phyloP scores from a whole-genome alignment of 2,329 filamentous ascomycete genomes.

The Botryotinia narcissicola region DNA sequence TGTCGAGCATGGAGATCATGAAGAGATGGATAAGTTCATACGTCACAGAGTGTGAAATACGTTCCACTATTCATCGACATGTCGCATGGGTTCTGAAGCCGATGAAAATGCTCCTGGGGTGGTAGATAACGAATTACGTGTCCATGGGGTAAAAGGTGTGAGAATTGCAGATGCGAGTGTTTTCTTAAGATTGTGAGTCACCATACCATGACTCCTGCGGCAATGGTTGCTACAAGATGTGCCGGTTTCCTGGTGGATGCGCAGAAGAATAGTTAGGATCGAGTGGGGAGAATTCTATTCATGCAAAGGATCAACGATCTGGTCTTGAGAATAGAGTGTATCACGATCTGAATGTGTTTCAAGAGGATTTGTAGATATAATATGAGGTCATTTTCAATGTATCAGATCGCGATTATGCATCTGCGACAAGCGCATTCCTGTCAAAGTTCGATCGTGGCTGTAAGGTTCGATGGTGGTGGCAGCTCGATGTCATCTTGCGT shows the following conservation, averaged over 20 bases:
- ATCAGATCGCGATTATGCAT: background rate
- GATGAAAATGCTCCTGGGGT: constrained; percentile 23
- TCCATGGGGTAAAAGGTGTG: constrained; percentile 32
- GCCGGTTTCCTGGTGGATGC: constrained; percentile 1
- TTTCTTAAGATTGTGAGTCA: constrained; percentile 29
- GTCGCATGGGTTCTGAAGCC: background rate
- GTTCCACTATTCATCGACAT: background rate
- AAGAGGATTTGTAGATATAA: background rate
- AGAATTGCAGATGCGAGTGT: constrained; percentile 33
- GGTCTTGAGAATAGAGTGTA: background rate
- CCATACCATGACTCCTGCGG: constrained; percentile 30
- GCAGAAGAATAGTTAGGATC: background rate
- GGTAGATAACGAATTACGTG: constrained; percentile 30
- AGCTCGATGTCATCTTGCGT: background rate
- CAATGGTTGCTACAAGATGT: constrained; percentile 32
- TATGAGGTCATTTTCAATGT: background rate
- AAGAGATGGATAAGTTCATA: background rate
- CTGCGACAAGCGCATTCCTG: background rate
- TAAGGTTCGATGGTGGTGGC: background rate
- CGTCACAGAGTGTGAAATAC: background rate
- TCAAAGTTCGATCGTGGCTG: background rate
- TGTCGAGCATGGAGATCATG: background rate
- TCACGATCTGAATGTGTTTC: background rate
- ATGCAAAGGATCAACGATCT: background rate
- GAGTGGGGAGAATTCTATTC: background rate